Percentiles rank a stretch among this genome's conserved stretches.
Conservation (phyloP, 2,329 filamentous ascomycete species). For the Pleoardoris graminearum region DNA sequence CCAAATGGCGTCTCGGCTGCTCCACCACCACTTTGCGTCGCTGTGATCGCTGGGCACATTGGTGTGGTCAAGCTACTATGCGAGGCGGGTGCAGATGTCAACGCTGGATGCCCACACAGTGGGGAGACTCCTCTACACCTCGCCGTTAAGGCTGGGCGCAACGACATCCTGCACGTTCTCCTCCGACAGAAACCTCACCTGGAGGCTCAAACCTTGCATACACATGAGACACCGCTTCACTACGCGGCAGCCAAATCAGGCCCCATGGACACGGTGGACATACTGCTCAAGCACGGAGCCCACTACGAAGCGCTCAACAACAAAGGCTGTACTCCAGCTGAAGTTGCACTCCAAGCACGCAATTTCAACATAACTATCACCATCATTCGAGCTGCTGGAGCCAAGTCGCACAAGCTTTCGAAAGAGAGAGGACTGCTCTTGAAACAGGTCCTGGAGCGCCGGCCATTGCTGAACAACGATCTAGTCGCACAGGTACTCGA, state of each 20-base stretch:
- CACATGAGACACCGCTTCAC: conserved; percentile 38
- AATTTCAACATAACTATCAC: conserved; percentile 37
- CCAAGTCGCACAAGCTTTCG: conserved; percentile 25
- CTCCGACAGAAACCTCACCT: conserved; percentile 27
- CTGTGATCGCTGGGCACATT: conserved; percentile 31
- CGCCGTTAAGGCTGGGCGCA: conserved; percentile 30
- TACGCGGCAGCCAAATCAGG: conserved; percentile 35
- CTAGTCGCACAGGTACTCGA: conserved; percentile 39
- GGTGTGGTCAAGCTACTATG: conserved; percentile 31
- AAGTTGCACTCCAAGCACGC: conserved; percentile 28
- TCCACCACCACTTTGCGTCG: conserved; percentile 34
- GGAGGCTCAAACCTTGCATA: conserved; percentile 24
- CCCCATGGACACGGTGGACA: conserved; percentile 26
- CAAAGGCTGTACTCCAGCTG: conserved; percentile 30
- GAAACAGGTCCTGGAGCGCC: conserved; percentile 28
- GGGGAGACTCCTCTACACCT: conserved; percentile 40
- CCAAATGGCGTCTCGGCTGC: conserved; percentile 28
- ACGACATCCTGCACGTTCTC: conserved; percentile 32
- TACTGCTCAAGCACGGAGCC: conserved; percentile 33
- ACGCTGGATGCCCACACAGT: conserved; percentile 21
- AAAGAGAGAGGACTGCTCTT: conserved; percentile 41
- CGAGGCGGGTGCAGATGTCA: conserved; percentile 31
- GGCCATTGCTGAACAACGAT: conserved; percentile 36
- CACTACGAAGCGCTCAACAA: conserved; percentile 28
- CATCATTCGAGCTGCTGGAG: conserved; percentile 36